A percentile compares a stretch with the other conserved stretches of the same genome.
phyloP scores from a whole-genome alignment of 305 asterid genomes.

The Fraxinus angustifolia region DNA sequence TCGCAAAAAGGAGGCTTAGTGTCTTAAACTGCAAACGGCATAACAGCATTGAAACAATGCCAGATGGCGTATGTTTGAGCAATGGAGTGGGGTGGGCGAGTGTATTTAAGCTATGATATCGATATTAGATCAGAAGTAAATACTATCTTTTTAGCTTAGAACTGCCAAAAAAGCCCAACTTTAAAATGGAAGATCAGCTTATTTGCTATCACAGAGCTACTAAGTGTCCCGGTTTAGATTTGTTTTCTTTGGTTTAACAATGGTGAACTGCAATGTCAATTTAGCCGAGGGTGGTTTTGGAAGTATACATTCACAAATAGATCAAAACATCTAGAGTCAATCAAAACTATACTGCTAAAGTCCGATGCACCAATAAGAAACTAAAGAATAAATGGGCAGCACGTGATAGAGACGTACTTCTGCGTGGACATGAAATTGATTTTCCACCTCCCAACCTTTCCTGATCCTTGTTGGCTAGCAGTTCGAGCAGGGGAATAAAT shows the following conservation, averaged over 20 bases:
- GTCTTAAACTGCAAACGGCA: not conserved
- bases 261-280: not conserved
- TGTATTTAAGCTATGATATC: not conserved
- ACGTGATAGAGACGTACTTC: constrained; percentile 48
- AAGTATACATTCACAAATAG: not conserved
- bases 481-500: constrained; percentile 85
- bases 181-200: not conserved
- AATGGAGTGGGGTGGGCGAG: not conserved
- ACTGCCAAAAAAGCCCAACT: not conserved
- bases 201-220: not conserved
- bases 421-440: constrained; percentile 81
- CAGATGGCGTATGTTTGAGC: not conserved
- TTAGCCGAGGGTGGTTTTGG: not conserved
- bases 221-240: not conserved
- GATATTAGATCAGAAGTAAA: not conserved
- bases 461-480: constrained; percentile 94
- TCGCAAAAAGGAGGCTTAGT: not conserved
- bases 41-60: not conserved
- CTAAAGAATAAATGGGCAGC: not conserved
- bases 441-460: constrained; percentile 86
- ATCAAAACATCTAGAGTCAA: not conserved
- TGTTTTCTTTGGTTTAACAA: not conserved
- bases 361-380: not conserved
- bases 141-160: not conserved
- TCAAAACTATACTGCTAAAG: not conserved